Evolutionary conservation across 495 filamentous ascomycete genomes (phyloP), one percentile per base, ranked within the genome.

Genomic region (Niebla homalea): DNA sequence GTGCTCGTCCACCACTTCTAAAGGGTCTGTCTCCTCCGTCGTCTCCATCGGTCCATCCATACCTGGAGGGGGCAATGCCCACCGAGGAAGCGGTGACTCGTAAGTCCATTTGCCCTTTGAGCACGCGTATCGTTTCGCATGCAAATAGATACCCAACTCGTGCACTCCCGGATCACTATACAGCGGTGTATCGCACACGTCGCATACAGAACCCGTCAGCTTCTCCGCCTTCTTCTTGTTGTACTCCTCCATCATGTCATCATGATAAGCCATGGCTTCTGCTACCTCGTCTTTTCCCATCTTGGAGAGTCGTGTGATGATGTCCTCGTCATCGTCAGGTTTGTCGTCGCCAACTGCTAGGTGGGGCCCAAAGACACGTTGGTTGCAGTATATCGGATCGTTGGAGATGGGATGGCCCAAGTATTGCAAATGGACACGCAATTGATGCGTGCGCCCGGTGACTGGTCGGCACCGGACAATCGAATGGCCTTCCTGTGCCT

Each of bases 321-420:
- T 83, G 60, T 92, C 87, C 25, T 87, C 85, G 63, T 98, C 92
- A 16, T 77, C 79, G 36, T 87, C 82, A 4, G 75, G 73, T 4
- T 70, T 64, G 6, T 71, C 75, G 52, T 89, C 85, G 45, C 82
- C 76, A 44, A 74, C 74, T 6, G 84, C 92, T 0, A 98, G 75
- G 1, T 77, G 73, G 1, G 79, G 70, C 2, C 93, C 93, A 72
- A 93, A 98, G 18, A 97, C 92, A 43, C 78, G 78, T 50, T 85
- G 82, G 59, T 97, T 97, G 57, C 84, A 87, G 64, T 98, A 98
- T 53, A 98, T 98, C 3, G 92, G 92, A 61, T 98, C 92, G 62
- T 97, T 97, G 44, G 83, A 78, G 58, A 98, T 96, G 2, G 92
- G 93, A 58, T 98, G 84, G 8, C 92, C 92, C 11, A 98, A 68